Conservation (phyloP, 2,329 filamentous ascomycete species). For the Penicillium sp. region DNA sequence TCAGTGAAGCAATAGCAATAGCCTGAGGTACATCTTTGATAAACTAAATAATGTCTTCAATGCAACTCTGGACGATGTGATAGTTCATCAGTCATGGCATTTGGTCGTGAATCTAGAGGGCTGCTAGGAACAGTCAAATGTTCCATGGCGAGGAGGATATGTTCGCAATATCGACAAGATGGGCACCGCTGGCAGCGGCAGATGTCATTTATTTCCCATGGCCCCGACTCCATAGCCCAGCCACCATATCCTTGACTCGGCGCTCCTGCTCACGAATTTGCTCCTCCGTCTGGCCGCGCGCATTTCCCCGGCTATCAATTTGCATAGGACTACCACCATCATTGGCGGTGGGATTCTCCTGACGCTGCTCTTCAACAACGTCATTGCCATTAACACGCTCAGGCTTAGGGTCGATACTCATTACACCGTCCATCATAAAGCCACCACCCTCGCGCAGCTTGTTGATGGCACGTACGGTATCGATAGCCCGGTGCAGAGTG, state of each 20-base stretch:
- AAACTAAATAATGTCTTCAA: too few relatives aligned
- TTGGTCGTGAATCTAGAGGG: constrained; percentile 10
- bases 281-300: constrained; percentile 64
- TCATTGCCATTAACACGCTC: constrained; percentile 51
- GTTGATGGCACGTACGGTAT: constrained; percentile 70
- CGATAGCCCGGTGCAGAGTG: constrained; percentile 69
- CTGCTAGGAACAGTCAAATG: not conserved
- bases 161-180: not conserved
- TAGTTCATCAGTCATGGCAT: constrained; percentile 16
- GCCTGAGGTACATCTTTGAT: too few relatives aligned
- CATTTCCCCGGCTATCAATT: constrained; percentile 63
- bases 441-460: constrained; percentile 66
- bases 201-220: constrained; percentile 23
- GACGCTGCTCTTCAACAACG: constrained; percentile 42
- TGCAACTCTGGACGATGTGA: not conserved
- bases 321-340: constrained; percentile 45
- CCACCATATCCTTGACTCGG: constrained; percentile 62
- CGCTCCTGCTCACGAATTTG: constrained; percentile 66
- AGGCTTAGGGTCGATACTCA: constrained; percentile 60
- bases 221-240: constrained; percentile 58
- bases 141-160: not conserved
- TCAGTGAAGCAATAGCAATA: too few relatives aligned
- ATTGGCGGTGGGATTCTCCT: constrained; percentile 17
- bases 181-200: not conserved
- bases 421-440: constrained; percentile 66